Percentiles rank a stretch among this genome's conserved stretches.
Evolutionary conservation across 352 stramenopile species (phyloP).

Genomic region (Phytopythium mirpurense): DNA sequence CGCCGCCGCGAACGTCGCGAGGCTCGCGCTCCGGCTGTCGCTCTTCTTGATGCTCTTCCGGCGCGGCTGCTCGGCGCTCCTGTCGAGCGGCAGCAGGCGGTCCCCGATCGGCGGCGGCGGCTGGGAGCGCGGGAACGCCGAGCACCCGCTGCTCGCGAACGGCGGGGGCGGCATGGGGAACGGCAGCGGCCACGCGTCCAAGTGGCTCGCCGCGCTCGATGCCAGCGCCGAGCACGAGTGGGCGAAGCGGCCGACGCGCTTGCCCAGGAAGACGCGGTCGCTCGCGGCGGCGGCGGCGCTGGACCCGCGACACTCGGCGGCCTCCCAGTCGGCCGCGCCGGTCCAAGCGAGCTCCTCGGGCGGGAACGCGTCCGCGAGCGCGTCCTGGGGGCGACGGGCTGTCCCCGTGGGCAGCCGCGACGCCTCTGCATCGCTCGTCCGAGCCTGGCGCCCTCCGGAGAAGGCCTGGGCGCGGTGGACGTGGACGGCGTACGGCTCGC

Average conservation of each 20-base stretch:
- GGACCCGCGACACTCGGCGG: too few relatives aligned
- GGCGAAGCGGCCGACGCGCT: neutral
- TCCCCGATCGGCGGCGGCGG: too few relatives aligned
- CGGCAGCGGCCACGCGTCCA: neutral
- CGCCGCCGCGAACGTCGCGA: neutral
- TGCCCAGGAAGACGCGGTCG: slow-evolving; percentile 2
- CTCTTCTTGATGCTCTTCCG: slow-evolving; percentile 1
- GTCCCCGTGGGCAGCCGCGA: neutral
- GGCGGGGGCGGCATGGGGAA: neutral
- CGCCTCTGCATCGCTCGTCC: neutral
- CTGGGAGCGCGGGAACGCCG: neutral
- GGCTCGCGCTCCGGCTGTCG: neutral
- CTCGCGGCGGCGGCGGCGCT: neutral
- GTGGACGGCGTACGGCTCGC: neutral
- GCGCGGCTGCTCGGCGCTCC: neutral
- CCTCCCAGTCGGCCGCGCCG: too few relatives aligned
- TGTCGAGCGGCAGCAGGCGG: neutral
- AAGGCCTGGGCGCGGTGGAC: neutral
- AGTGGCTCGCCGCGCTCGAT: neutral
- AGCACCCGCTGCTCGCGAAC: neutral
- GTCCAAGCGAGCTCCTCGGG: neutral
- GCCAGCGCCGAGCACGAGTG: neutral
- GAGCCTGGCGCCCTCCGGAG: neutral
- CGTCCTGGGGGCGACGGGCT: neutral
- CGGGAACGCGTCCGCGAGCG: neutral